These are phyloP conservation scores for Colletotrichum camelliae DNA, from an alignment of 2,329 filamentous ascomycete genomes.

Conservation along the genomic window DNA sequence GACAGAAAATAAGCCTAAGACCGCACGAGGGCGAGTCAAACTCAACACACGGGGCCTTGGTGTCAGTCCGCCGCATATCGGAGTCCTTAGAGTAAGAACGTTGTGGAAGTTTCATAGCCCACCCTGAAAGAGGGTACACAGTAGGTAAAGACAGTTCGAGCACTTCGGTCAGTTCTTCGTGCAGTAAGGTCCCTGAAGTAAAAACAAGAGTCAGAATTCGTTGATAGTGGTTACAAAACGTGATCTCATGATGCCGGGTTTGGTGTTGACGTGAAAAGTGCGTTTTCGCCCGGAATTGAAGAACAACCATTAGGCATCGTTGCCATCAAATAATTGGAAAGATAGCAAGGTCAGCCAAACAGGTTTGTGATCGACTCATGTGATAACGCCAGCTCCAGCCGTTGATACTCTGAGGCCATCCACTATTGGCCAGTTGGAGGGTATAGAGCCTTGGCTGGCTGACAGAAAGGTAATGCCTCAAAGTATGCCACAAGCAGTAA, in stretches of 20 bases:
- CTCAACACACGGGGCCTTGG: background rate
- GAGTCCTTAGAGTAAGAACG: background rate
- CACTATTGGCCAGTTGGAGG: background rate
- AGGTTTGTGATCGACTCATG: background rate
- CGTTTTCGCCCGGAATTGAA: background rate
- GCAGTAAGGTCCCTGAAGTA: background rate
- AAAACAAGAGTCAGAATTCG: background rate
- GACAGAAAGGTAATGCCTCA: background rate
- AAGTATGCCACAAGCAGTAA: background rate
- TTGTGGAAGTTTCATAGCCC: background rate
- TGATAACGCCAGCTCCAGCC: background rate
- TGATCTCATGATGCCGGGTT: background rate
- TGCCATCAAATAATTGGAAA: background rate
- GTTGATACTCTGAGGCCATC: background rate
- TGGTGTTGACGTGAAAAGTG: background rate
- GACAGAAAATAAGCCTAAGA: background rate
- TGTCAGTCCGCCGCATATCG: background rate
- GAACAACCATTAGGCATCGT: background rate
- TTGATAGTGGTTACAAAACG: background rate
- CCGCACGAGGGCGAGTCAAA: background rate
- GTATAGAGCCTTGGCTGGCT: background rate
- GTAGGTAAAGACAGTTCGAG: background rate
- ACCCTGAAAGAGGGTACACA: background rate
- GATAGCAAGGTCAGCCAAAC: background rate
- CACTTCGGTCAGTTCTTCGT: background rate